Conservation (phyloP, 2,329 filamentous ascomycete species). For the Sclerotiophoma versabilis region DNA sequence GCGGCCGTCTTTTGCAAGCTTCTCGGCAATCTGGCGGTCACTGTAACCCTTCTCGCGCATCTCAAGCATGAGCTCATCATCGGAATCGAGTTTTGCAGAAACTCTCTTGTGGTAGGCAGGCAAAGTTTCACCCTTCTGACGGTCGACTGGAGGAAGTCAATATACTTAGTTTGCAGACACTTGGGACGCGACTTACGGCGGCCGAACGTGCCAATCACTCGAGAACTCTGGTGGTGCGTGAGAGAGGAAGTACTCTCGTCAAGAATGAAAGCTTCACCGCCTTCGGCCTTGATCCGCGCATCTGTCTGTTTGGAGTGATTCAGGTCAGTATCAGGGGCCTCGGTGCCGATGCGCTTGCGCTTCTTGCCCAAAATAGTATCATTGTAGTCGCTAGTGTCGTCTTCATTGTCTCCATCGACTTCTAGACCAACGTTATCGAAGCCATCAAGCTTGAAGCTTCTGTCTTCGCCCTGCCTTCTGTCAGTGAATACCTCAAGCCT, state of each 20-base stretch:
- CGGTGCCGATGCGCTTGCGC: constrained; percentile 25
- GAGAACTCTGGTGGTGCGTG: constrained; percentile 14
- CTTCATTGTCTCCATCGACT: constrained; percentile 11
- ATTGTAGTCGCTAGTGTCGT: constrained; percentile 17
- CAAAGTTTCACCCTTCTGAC: constrained; percentile 45
- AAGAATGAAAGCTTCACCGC: constrained; percentile 31
- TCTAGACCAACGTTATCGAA: constrained; percentile 15
- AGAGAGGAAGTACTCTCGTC: constrained; percentile 24
- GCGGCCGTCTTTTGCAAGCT: constrained; percentile 52
- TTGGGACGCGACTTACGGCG: constrained; percentile 17
- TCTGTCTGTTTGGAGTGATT: constrained; percentile 18
- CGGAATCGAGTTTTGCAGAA: constrained; percentile 53
- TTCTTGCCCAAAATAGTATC: constrained; percentile 14
- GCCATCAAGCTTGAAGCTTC: constrained; percentile 29
- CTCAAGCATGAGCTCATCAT: constrained; percentile 56
- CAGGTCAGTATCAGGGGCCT: constrained; percentile 6
- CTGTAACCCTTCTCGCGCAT: constrained; percentile 53
- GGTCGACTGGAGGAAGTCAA: background rate
- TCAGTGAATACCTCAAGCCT: constrained; percentile 1
- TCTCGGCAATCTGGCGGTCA: constrained; percentile 54
- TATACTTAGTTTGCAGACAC: background rate
- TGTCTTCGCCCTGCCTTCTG: constrained; percentile 16
- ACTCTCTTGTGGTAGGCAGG: constrained; percentile 53
- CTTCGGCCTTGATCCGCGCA: constrained; percentile 17
- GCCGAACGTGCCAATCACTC: constrained; percentile 33